Percentiles rank a stretch among this genome's conserved stretches.
phyloP scores from a whole-genome alignment of 2,329 filamentous ascomycete species.

The Emergomyces pasteurianus region DNA sequence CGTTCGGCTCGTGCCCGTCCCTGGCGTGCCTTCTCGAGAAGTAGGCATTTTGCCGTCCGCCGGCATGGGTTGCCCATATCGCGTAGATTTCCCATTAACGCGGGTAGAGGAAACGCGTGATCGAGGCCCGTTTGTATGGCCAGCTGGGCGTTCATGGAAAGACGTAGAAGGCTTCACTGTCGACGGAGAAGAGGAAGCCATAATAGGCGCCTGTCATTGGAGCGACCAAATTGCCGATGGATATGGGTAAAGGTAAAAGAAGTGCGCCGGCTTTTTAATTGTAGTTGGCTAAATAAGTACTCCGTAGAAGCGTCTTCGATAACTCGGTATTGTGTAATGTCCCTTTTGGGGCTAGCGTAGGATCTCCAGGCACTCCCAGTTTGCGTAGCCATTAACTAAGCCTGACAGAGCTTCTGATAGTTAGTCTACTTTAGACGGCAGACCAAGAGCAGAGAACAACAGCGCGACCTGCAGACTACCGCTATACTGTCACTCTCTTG shows the following conservation, averaged over 20 bases:
- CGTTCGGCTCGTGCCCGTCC: conserved; percentile 12
- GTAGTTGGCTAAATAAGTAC: neutral
- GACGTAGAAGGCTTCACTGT: conserved; percentile 25
- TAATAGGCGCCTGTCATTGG: conserved; percentile 16
- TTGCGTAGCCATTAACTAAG: conserved; percentile 8
- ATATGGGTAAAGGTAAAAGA: neutral
- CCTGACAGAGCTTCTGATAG: neutral
- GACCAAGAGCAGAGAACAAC: neutral
- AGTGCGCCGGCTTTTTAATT: neutral
- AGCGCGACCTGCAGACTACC: neutral
- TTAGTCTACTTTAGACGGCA: neutral
- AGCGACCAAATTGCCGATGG: neutral
- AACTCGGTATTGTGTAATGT: neutral
- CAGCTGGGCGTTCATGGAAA: conserved; percentile 29
- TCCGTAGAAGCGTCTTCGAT: neutral
- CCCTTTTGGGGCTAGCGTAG: conserved; percentile 15
- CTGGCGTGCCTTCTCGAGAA: conserved; percentile 6
- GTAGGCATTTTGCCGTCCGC: conserved; percentile 11
- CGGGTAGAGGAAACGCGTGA: conserved; percentile 31
- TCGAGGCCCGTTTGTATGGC: conserved; percentile 26
- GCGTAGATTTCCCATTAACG: conserved; percentile 19
- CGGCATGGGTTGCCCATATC: conserved; percentile 10
- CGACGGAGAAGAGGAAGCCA: conserved; percentile 10
- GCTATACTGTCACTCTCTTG: neutral
- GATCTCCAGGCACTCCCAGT: conserved; percentile 9